Evolutionary conservation across 2,329 filamentous ascomycete species (phyloP).

Genomic region (Microcyclosporella mali): DNA sequence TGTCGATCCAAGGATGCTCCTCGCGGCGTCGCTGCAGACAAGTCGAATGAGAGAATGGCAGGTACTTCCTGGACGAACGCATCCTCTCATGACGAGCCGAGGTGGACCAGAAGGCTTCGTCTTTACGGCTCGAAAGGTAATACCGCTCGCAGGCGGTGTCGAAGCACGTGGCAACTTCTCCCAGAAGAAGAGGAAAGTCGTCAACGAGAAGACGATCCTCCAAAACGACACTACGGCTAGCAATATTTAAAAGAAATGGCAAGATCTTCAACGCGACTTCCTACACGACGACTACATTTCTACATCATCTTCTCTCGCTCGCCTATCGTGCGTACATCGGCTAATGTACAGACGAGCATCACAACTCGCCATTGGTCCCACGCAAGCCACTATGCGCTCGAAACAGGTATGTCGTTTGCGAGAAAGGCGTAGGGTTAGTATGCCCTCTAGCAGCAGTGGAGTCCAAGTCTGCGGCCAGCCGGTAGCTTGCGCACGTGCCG

Average conservation of each 20-base stretch:
- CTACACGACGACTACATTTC: background rate
- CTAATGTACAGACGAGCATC: background rate
- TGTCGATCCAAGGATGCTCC: slow-evolving; percentile 75
- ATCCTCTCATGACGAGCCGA: slow-evolving; percentile 84
- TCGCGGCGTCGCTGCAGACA: slow-evolving; percentile 75
- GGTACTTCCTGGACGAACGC: slow-evolving; percentile 82
- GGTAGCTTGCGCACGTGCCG: background rate
- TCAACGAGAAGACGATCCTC: background rate
- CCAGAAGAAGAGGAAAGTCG: slow-evolving; percentile 57
- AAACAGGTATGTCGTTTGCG: background rate
- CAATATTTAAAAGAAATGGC: background rate
- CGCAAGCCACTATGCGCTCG: background rate
- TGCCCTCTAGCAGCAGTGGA: slow-evolving; percentile 1
- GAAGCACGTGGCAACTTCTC: slow-evolving; percentile 71
- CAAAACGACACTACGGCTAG: background rate
- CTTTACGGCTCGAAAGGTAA: slow-evolving; percentile 73
- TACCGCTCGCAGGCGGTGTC: slow-evolving; percentile 72
- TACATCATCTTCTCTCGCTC: no score
- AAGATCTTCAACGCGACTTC: background rate
- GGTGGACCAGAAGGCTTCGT: slow-evolving; percentile 88
- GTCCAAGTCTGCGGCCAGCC: background rate
- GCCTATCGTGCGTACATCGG: background rate
- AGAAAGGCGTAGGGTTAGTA: background rate
- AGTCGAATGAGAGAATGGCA: slow-evolving; percentile 77
- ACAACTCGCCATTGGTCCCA: background rate